Conservation (phyloP, 306 rosid species). For the Fragaria vesca region DNA sequence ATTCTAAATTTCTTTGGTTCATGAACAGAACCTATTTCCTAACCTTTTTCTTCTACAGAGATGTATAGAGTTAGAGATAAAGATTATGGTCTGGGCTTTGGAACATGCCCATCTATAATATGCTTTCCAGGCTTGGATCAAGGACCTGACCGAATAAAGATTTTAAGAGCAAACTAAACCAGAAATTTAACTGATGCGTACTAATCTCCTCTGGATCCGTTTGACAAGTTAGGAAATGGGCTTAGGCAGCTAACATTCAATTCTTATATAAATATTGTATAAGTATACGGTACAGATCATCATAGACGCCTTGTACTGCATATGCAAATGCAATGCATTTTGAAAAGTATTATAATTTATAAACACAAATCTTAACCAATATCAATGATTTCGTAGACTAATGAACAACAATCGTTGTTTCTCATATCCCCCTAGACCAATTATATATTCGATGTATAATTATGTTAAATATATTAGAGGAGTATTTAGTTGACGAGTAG, state of each 20-base stretch:
- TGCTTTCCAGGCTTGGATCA: no score
- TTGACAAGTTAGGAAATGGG: neutral
- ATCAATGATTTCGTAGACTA: neutral
- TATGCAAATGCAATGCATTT: no score
- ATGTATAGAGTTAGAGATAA: neutral
- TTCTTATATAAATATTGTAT: no score
- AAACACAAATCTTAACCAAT: neutral
- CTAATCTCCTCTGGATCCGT: neutral
- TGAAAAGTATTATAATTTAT: no score
- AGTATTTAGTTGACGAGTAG: neutral
- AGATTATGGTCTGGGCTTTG: neutral
- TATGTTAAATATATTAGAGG: no score
- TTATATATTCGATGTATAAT: no score
- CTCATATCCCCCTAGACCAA: neutral
- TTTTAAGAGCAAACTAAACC: no score
- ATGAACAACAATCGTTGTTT: neutral
- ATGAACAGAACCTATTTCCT: neutral
- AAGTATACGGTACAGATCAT: no score
- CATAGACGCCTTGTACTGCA: no score
- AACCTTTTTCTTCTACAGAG: neutral
- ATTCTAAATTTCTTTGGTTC: neutral
- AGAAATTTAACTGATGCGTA: no score
- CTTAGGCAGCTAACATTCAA: neutral
- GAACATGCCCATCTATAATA: neutral
- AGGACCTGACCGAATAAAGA: no score